Evolutionary conservation across 495 filamentous ascomycete species (phyloP), one percentile per base, ranked within the genome.

Genomic region (Talaromyces liani): DNA sequence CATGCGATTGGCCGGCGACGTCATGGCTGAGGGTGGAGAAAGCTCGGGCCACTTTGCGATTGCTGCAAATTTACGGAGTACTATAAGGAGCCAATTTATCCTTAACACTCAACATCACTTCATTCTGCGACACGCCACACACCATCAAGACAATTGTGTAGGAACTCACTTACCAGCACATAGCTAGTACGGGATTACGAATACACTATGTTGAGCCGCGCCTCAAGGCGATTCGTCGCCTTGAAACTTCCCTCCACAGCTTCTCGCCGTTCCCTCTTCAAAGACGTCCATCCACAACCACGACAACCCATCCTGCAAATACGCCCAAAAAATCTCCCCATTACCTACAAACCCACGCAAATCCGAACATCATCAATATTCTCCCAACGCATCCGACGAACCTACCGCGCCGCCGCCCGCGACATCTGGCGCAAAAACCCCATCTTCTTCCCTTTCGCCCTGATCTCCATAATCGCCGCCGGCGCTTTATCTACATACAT

Each of bases 371-470:
- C 69, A 49, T 57, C 72, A 60, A 64, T 67, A 9, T 70, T 66
- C 36, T 31, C 64, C 29, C 74, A 76, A 49, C 68, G 69, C 33
- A 63, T 77, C 20, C 68, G 69, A 51, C 68, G 69, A 60, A 70
- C 67, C 59, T 74, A 73, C 65, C 73, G 72, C 10, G 67, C 76
- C 66, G 77, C 77, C 29, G 72, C 69, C 1, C 76, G 75, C 61
- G 79, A 71, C 14, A 77, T 79, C 59, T 80, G 77, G 77, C 78
- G 78, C 70, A 79, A 79, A 64, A 74, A 79, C 65, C 77, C 79
- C 24, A 60, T 81, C 55, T 58, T 78, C 58, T 72, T 81, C 5
- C 75, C 77, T 1, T 62, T 79, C 31, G 82, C 78, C 22, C 76
- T 90, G 18, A 56, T 87, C 58, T 74, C 73, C 47, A 74, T 80